Evolutionary conservation across 306 rosid species (phyloP).

Genomic region (Rosa multiflora): DNA sequence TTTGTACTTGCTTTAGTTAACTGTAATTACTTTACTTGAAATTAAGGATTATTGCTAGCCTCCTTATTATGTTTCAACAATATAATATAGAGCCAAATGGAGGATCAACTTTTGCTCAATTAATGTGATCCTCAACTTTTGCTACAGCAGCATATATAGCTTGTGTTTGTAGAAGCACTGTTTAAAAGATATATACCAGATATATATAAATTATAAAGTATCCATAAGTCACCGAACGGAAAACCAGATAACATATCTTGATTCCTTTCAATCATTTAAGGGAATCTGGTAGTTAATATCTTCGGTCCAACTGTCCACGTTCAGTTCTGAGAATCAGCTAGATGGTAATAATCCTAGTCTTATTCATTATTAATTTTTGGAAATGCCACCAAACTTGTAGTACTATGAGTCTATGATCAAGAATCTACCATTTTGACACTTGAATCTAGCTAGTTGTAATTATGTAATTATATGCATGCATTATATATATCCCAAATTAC

Average conservation of each 20-base stretch:
- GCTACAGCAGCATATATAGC: not conserved
- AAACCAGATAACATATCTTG: not conserved
- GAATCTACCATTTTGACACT: not conserved
- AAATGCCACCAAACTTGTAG: not conserved
- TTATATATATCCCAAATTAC: not conserved
- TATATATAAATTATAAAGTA: not conserved
- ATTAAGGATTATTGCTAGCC: no score
- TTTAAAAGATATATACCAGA: not conserved
- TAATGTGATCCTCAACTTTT: no score
- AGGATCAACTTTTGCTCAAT: no score
- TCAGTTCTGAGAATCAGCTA: no score
- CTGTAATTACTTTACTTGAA: no score
- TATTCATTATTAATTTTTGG: not conserved
- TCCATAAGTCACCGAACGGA: not conserved
- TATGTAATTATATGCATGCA: not conserved
- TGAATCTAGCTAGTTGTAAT: not conserved
- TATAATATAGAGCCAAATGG: no score
- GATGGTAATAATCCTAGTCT: not conserved
- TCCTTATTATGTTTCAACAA: no score
- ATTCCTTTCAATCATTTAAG: constrained; percentile 1
- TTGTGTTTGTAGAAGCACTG: not conserved
- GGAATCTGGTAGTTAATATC: constrained; percentile 5
- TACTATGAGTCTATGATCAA: not conserved
- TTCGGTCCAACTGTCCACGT: not conserved
- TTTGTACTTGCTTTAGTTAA: no score